A percentile compares a stretch with the other conserved stretches of the same genome.
Evolutionary conservation across 2,329 filamentous ascomycete genomes (phyloP).

Genomic region (Furcasterigmium sp.): DNA sequence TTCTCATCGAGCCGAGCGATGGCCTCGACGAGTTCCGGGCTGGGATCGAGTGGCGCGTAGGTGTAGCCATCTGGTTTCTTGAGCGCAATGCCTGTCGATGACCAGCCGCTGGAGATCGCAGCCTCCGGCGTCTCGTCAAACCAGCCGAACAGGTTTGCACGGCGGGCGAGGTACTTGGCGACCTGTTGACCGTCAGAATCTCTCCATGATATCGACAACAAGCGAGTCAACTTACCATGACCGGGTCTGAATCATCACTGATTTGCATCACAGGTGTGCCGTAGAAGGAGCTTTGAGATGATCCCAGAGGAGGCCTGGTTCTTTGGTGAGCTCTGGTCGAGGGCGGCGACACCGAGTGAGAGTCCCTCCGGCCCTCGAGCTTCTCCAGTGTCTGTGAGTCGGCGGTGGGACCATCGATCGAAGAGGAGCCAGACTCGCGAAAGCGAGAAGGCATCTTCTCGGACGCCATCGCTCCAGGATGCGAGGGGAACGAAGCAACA

Average conservation of each 20-base stretch:
- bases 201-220: constrained; percentile 14
- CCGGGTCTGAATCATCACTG: constrained; percentile 7
- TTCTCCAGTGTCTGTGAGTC: too few relatives aligned
- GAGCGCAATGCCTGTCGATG: constrained; percentile 17
- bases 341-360: too few relatives aligned
- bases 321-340: too few relatives aligned
- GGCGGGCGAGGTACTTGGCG: constrained; percentile 18
- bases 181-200: constrained; percentile 20
- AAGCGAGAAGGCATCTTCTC: too few relatives aligned
- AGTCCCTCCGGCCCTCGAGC: too few relatives aligned
- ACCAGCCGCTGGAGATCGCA: constrained; percentile 17
- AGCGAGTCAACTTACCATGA: constrained; percentile 12
- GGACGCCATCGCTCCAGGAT: too few relatives aligned
- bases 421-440: too few relatives aligned
- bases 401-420: too few relatives aligned
- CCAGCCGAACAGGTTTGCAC: constrained; percentile 18
- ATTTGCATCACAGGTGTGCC: constrained; percentile 15
- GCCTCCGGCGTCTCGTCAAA: constrained; percentile 16
- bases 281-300: constrained; percentile 18
- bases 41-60: constrained; percentile 16
- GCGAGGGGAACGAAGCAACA: too few relatives aligned
- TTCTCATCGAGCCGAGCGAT: constrained; percentile 14
- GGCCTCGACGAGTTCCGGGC: constrained; percentile 14
- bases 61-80: constrained; percentile 15
- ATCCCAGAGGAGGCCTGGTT: too few relatives aligned